Conservation (phyloP, 441 rosid species). For the Brassica balearica region DNA sequence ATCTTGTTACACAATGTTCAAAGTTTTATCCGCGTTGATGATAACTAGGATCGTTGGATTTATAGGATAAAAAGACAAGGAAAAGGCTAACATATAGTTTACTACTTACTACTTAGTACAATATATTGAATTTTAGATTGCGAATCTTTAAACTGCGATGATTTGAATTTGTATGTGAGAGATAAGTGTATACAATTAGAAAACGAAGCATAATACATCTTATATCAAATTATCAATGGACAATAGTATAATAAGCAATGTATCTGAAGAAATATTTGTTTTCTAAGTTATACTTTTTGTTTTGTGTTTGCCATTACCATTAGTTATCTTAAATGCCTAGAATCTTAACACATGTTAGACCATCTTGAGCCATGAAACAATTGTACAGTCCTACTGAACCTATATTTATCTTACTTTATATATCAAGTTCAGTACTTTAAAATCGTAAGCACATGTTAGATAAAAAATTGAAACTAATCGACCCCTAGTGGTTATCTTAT, state of each 20-base stretch:
- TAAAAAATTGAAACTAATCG: neutral
- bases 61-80: neutral
- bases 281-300: neutral
- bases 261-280: neutral
- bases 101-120: neutral
- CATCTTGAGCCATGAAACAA: constrained; percentile 29
- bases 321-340: neutral
- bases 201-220: neutral
- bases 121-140: neutral
- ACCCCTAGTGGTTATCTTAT: neutral
- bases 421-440: constrained; percentile 14
- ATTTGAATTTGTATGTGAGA: neutral
- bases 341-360: constrained; percentile 18
- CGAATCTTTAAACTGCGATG: neutral
- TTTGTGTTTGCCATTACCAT: neutral
- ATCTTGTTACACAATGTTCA: neutral
- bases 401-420: neutral
- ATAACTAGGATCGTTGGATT: constrained; percentile 12
- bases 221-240: neutral
- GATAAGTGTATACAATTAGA: neutral
- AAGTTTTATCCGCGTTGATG: constrained; percentile 26
- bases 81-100: neutral
- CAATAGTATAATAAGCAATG: constrained; percentile 23
- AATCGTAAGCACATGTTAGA: neutral
- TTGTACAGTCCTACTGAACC: neutral